Evolutionary conservation across 148 eudicot genomes (phyloP).

Genomic region (Amaranthus palmeri): DNA sequence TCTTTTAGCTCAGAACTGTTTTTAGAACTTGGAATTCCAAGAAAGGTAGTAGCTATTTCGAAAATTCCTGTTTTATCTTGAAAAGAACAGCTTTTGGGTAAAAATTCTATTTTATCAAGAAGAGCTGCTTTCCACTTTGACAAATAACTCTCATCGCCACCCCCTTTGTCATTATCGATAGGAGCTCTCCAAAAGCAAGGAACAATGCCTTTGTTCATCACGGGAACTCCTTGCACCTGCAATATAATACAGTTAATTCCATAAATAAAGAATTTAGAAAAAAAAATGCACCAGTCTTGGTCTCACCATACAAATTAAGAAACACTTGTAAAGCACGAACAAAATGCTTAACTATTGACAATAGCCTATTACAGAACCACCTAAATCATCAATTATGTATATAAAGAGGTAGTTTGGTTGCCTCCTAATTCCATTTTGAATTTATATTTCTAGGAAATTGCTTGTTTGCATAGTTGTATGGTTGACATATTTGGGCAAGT

Average conservation of each 20-base stretch:
- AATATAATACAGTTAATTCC: constrained; percentile 17
- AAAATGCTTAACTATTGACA: not conserved
- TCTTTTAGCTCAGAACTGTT: constrained; percentile 31
- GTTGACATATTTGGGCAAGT: too few species aligned
- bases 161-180: constrained; percentile 95
- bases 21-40: constrained; percentile 38
- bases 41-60: constrained; percentile 41
- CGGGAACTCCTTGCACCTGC: constrained; percentile 62
- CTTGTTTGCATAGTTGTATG: too few species aligned
- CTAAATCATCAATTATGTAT: not conserved
- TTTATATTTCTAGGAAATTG: too few species aligned
- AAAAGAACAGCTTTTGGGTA: constrained; percentile 46
- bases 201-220: constrained; percentile 60
- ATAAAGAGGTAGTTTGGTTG: not conserved
- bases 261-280: not conserved
- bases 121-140: constrained; percentile 76
- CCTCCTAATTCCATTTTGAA: too few species aligned
- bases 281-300: too few species aligned
- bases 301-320: not conserved
- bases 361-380: not conserved
- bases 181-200: constrained; percentile 99
- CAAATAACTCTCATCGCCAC: constrained; percentile 53
- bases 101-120: constrained; percentile 48
- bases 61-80: constrained; percentile 41
- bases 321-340: not conserved